Evolutionary conservation across 345 rosid genomes (phyloP), one percentile per base, ranked within the genome.

Genomic region (Cardamine resedifolia): DNA sequence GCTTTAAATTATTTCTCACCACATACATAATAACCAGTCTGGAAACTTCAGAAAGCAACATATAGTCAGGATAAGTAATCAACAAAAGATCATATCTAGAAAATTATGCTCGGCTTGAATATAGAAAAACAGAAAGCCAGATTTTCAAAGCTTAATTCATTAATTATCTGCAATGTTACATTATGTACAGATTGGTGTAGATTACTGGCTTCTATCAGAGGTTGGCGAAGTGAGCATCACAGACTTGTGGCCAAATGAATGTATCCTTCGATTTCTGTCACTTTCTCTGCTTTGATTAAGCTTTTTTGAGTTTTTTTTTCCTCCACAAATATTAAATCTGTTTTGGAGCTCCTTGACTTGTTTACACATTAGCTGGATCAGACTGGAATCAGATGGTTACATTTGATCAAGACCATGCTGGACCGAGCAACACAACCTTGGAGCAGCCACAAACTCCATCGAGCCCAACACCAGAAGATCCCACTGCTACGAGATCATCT

Each of bases 171-270:
- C 28, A 49, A 49, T 74, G 50, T 57, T 64, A 33, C 45, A 71
- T 57, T 10, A 58, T 69, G 55, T 78, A 79, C 87, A 90, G 97
- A 82, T 82, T 74, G 93, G 84, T 59, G 90, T 87, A 58, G 99
- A 95, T 81, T 95, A 91, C 86, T 90, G 96, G 97, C 93, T 91
- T 34, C 83, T 84, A 78, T 91, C 99, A 78, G 99, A 95, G 67
- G 85, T 90, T 12, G 92, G 81, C 16, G 95, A 81, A 33, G 85
- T 91, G 73, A 91, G 97, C 87, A 85, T 90, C 68, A 91, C 96
- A 18, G 94, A 91, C 82, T 81, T 88, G 75, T 95, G 99, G 97
- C 82, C 71, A 36, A 74, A 84, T 53, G 97, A 90, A 73, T 56
- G 99, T 91, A 95, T 91, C 90, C 93, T 89, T 69, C 27, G 5